These are phyloP conservation scores for Eucalyptus leucophloia DNA, from an alignment of 345 rosid species.

Conservation along the genomic window DNA sequence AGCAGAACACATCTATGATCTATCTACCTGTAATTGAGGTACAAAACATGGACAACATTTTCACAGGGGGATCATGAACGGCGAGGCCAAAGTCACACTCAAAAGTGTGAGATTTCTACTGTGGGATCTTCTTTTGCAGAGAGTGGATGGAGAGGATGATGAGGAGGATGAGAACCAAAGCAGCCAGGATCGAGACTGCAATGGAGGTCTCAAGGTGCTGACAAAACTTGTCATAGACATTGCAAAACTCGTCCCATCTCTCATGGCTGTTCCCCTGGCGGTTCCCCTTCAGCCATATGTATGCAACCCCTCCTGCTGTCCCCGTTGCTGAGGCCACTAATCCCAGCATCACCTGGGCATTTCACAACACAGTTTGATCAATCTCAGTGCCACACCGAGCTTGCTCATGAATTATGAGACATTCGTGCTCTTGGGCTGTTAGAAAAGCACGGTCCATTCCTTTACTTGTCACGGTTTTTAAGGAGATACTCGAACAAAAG, in stretches of 20 bases:
- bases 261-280: not conserved
- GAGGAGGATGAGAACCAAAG: conserved; percentile 47
- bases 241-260: conserved; percentile 53
- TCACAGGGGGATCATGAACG: not conserved
- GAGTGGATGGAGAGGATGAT: conserved; percentile 32
- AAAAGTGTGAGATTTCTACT: not conserved
- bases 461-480: not conserved
- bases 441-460: not conserved
- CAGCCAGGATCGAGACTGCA: conserved; percentile 37
- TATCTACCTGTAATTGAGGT: not conserved
- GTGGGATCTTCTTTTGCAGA: conserved; percentile 20
- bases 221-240: conserved; percentile 53
- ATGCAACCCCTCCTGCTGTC: conserved; percentile 56
- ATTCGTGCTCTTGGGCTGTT: not conserved
- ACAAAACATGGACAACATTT: not conserved
- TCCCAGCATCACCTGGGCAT: conserved; percentile 54
- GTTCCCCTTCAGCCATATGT: conserved; percentile 64
- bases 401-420: not conserved
- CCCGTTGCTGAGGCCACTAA: conserved; percentile 74
- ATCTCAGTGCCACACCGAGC: not conserved
- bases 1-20: not conserved
- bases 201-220: conserved; percentile 30
- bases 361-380: not conserved
- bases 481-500: not conserved
- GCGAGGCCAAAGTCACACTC: not conserved